Base-by-base conservation (phyloP, 305 asterid species). In the Fraxinus platypoda region DNA sequence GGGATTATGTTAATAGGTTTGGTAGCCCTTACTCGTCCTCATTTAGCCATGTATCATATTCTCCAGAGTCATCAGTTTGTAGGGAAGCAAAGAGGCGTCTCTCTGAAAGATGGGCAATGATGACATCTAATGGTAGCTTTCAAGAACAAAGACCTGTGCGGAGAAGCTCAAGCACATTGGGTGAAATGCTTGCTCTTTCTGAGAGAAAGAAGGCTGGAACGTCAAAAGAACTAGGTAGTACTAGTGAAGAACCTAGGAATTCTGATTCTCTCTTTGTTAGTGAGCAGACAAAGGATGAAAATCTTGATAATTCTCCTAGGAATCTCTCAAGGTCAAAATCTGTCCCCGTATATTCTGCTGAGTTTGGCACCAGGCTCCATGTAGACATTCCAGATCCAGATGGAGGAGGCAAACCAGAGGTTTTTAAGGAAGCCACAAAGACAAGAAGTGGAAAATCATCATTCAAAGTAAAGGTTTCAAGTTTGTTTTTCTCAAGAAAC, bases 51-150 rank as follows among this genome's bases (percentile, higher is more conserved):
- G 97, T 92, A 68, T 94, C 91, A 49, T 85, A 85, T 87, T 88
- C 92, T 83, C 91, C 98, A 0, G 99, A 97, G 81, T 92, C 98
- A 25, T 94, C 97, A 4, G 98, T 94, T 66, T 89, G 95, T 83
- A 89, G 94, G 84, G 99, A 97, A 88, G 99, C 99, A 34, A 97
- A 94, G 90, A 96, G 93, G 82, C 97, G 98, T 31, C 94, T 97
- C 34, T 97, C 98, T 74, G 99, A 97, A 87, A 91, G 99, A 85
- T 94, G 97, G 97, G 97, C 97, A 80, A 89, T 91, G 94, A 90
- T 94, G 95, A 89, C 97, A 62, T 90, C 97, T 78, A 90, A 86
- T 74, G 95, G 97, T 82, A 87, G 76, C 76, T 83, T 83, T 81
- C 90, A 86, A 75, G 92, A 90, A 76, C 92, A 81, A 76, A 91